Conservation (phyloP, 1,284 basidiomycete species). For the Moesziomyces parantarcticus region DNA sequence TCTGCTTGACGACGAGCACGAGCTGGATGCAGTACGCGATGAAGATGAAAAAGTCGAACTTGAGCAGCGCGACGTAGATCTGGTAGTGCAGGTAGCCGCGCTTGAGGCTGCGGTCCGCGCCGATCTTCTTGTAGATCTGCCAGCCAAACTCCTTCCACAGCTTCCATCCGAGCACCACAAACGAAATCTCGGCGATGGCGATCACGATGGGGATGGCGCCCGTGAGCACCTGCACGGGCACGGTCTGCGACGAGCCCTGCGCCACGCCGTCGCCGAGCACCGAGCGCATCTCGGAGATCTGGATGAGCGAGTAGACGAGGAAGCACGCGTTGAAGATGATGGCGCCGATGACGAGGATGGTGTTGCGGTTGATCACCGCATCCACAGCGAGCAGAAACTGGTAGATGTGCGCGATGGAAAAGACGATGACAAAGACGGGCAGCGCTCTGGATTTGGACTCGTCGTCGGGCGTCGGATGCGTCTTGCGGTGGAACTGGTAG, state of each 20-base stretch:
- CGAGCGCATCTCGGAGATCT: conserved; percentile 59
- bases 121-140: conserved; percentile 62
- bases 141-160: conserved; percentile 61
- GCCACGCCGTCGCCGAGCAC: conserved; percentile 58
- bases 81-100: conserved; percentile 54
- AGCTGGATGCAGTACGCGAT: conserved; percentile 61
- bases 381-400: conserved; percentile 58
- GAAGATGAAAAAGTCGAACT: conserved; percentile 62
- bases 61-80: conserved; percentile 58
- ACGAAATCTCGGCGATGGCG: conserved; percentile 46
- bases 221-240: conserved; percentile 60
- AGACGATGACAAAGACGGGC: conserved; percentile 59
- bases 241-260: conserved; percentile 49
- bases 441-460: conserved; percentile 48
- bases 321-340: conserved; percentile 58
- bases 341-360: conserved; percentile 55
- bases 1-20: conserved; percentile 56
- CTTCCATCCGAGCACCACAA: conserved; percentile 49
- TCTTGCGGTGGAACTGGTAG: conserved; percentile 41
- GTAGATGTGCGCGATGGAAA: conserved; percentile 58
- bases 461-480: conserved; percentile 32
- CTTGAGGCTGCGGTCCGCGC: conserved; percentile 56
- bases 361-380: conserved; percentile 57
- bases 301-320: conserved; percentile 58
- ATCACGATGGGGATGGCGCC: conserved; percentile 60